Evolutionary conservation across 2,329 filamentous ascomycete species (phyloP), one percentile per base, ranked within the genome.

Genomic region (Alternaria alternata): DNA sequence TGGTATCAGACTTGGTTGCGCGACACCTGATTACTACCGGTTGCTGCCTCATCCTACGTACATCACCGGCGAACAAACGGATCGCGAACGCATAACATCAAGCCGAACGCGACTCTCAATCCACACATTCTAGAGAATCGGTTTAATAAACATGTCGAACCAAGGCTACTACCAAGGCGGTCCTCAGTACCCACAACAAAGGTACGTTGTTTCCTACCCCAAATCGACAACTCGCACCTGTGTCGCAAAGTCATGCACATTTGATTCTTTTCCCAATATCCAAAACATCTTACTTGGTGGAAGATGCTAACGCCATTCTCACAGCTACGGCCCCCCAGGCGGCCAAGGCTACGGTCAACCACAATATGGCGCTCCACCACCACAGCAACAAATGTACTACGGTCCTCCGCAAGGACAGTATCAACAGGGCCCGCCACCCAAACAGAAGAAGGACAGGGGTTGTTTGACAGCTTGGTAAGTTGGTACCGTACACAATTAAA

Each of bases 391-490:
- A 47, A 68, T 69, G 65, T 70, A 71, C 59, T 73, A 75, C 52
- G 63, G 64, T 5, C 68, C 69, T 3, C 59, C 57, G 16, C 71
- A 80, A 24, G 57, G 57, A 71, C 77, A 83, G 71, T 84, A 85
- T 69, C 84, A 85, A 68, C 83, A 85, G 67, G 80, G 79, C 22
- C 82, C 82, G 4, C 80, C 80, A 26, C 79, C 80, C 49, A 78
- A 79, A 63, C 75, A 82, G 70, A 82, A 83, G 72, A 83, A 83
- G 70, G 80, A 75, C 32, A 38, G 74, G 14, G 73, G 74, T 8
- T 77, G 74, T 57, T 61, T 78, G 52, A 51, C 52, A n/a, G 71
- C 72, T 42, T 76, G 72, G 70, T 73, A 57, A 66, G 70, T 69
- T 16, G 20, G 22, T 14, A 28, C 3, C 20, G 32, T 36, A 36